phyloP scores from a whole-genome alignment of 2,329 filamentous ascomycete genomes.

The Cladorrhinum sp. region DNA sequence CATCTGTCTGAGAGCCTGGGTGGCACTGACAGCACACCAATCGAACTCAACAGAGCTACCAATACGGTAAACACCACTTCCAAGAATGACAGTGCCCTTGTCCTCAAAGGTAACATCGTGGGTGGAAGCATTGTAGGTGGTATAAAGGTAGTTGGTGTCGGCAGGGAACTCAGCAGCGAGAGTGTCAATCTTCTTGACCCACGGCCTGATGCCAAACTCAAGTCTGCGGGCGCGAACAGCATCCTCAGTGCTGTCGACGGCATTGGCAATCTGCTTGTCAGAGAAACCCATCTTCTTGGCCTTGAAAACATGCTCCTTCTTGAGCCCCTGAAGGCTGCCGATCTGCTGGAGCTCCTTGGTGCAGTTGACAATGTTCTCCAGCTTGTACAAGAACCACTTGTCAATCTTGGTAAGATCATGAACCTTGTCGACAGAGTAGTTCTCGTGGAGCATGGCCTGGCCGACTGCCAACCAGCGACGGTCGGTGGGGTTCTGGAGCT shows the following conservation, averaged over 20 bases:
- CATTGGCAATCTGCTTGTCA: constrained; percentile 87
- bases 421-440: constrained; percentile 86
- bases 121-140: constrained; percentile 91
- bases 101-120: constrained; percentile 95
- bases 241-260: constrained; percentile 82
- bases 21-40: constrained; percentile 94
- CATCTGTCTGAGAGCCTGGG: constrained; percentile 76
- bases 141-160: constrained; percentile 93
- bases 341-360: constrained; percentile 80
- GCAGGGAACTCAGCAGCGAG: constrained; percentile 95
- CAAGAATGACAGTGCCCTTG: constrained; percentile 83
- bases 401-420: constrained; percentile 98
- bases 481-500: constrained; percentile 89
- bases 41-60: constrained; percentile 98
- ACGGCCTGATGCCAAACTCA: constrained; percentile 85
- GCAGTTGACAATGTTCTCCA: constrained; percentile 94
- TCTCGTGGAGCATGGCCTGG: constrained; percentile 95
- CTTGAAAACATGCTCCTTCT: constrained; percentile 83
- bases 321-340: constrained; percentile 77
- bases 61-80: constrained; percentile 95
- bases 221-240: constrained; percentile 82
- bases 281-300: constrained; percentile 98
- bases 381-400: constrained; percentile 99
- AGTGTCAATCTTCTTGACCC: constrained; percentile 98
- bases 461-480: constrained; percentile 96